phyloP scores from a whole-genome alignment of 176 grass and related monocot species.

The Phoenix roebelenii region DNA sequence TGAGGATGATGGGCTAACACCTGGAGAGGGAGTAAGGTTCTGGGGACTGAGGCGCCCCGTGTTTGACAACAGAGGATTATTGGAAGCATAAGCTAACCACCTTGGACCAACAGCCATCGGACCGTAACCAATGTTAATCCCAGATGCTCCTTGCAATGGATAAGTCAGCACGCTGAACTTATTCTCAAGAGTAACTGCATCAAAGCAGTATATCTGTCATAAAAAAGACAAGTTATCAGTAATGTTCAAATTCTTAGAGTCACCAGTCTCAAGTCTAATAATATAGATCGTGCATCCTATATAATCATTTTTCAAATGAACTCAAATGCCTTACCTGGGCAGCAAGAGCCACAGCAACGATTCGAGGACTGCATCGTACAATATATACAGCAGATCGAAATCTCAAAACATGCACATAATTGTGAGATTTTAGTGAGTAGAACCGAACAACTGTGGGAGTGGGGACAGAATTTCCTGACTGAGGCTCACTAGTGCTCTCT shows the following conservation, averaged over 20 bases:
- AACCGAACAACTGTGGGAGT: constrained; percentile 85
- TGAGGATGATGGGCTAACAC: constrained; percentile 94
- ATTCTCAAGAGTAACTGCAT: constrained; percentile 94
- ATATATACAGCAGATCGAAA: constrained; percentile 98
- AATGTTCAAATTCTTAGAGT: neutral
- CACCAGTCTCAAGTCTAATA: neutral
- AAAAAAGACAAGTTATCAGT: neutral
- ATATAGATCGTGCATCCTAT: no score
- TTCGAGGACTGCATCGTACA: constrained; percentile 82
- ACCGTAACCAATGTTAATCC: constrained; percentile 81
- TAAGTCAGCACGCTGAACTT: constrained; percentile 92
- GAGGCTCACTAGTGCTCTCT: constrained; percentile 64
- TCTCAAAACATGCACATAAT: constrained; percentile 81
- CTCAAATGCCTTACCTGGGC: constrained; percentile 64
- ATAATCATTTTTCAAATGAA: neutral
- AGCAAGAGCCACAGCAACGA: constrained; percentile 92
- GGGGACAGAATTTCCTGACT: constrained; percentile 51
- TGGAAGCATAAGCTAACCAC: constrained; percentile 90
- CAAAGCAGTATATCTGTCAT: constrained; percentile 95
- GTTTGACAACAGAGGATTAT: constrained; percentile 66
- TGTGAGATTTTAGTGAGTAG: constrained; percentile 95
- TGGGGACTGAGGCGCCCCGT: constrained; percentile 90
- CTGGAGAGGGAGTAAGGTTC: constrained; percentile 90
- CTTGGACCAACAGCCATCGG: constrained; percentile 95
- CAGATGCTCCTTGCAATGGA: constrained; percentile 82